Percentiles rank a stretch among this genome's conserved stretches.
Evolutionary conservation across 495 filamentous ascomycete genomes (phyloP).

Genomic region (Penicillium robsamsonii): DNA sequence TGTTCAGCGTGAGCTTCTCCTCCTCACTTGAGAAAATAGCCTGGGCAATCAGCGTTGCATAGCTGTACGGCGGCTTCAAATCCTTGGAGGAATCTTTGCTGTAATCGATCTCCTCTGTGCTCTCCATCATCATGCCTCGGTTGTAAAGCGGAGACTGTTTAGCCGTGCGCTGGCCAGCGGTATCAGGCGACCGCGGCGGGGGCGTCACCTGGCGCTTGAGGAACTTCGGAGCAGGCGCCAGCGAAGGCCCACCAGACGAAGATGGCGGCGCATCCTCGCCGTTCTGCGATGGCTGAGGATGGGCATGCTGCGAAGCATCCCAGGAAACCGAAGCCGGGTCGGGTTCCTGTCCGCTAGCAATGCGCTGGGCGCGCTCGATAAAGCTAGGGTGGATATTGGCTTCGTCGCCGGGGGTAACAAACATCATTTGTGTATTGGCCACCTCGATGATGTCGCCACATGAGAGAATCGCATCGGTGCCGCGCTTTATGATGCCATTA

Average conservation of each 20-base stretch:
- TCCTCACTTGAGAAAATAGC: slow-evolving; percentile 83
- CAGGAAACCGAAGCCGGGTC: slow-evolving; percentile 30
- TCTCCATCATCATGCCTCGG: slow-evolving; percentile 70
- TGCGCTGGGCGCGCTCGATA: slow-evolving; percentile 49
- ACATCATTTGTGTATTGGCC: slow-evolving; percentile 95
- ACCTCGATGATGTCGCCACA: slow-evolving; percentile 90
- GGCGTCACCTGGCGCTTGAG: slow-evolving; percentile 68
- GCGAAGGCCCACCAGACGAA: slow-evolving; percentile 48
- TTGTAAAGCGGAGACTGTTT: slow-evolving; percentile 60
- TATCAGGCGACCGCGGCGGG: slow-evolving; percentile 50
- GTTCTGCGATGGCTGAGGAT: slow-evolving; percentile 33
- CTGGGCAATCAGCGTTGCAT: slow-evolving; percentile 95
- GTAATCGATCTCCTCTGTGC: slow-evolving; percentile 79
- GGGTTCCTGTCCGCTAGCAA: slow-evolving; percentile 45
- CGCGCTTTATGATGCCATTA: slow-evolving; percentile 62
- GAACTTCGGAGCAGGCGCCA: slow-evolving; percentile 69
- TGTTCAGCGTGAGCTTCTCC: slow-evolving; percentile 80
- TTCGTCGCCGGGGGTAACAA: slow-evolving; percentile 73
- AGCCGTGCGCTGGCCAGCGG: slow-evolving; percentile 45
- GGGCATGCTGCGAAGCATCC: slow-evolving; percentile 43
- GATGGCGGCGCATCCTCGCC: slow-evolving; percentile 26
- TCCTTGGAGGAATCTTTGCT: slow-evolving; percentile 78
- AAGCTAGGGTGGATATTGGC: slow-evolving; percentile 57
- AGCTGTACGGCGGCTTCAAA: slow-evolving; percentile 91
- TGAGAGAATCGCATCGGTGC: slow-evolving; percentile 60